Base-by-base conservation (phyloP, 2,329 filamentous ascomycete species). In the Penicillium palitans region DNA sequence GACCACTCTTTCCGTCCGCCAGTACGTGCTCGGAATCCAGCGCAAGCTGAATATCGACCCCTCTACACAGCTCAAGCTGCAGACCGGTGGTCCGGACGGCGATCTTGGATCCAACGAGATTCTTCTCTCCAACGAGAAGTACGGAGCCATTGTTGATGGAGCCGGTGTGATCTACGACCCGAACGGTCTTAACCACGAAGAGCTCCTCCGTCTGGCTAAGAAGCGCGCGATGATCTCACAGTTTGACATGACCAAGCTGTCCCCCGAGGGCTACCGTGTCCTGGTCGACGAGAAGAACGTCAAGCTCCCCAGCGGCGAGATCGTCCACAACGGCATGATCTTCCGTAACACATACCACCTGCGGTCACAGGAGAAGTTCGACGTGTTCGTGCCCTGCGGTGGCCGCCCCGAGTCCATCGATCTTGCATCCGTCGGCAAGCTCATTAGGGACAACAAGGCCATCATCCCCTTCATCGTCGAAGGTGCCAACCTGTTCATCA, bases 311-410 rank as follows among this genome's bases (percentile, higher is more conserved):
- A 90, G 75, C 35, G 95, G 95, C 52, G 95, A 99, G 76, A 76
- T 91, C 6, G 83, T 99, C 62, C 85, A 87, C 78, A 98, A 97
- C 76, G 95, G 95, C 58, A 98, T 91, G 33, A 84, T 89, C 2
- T 99, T 99, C 90, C 91, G 95, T 62, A 99, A 99, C 80, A 96
- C 92, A 24, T 99, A 93, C 83, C 95, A 99, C 73, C 84, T 98
- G 49, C 90, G 93, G 48, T 84, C 88, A 59, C 87, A 83, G 19
- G 85, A 90, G 55, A 77, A 87, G 50, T 93, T 91, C 55, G 95
- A 99, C 72, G 83, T 87, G 54, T 98, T 99, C 72, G 95, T 99
- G 24, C 95, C 95, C 31, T 99, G 95, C 68, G 95, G 95, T 79
- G 95, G 95, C 57, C 90, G 95, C 25, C 95, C 95, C 2, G 95